Conservation (phyloP, 2,329 filamentous ascomycete genomes). For the Penicillium sumatraense region DNA sequence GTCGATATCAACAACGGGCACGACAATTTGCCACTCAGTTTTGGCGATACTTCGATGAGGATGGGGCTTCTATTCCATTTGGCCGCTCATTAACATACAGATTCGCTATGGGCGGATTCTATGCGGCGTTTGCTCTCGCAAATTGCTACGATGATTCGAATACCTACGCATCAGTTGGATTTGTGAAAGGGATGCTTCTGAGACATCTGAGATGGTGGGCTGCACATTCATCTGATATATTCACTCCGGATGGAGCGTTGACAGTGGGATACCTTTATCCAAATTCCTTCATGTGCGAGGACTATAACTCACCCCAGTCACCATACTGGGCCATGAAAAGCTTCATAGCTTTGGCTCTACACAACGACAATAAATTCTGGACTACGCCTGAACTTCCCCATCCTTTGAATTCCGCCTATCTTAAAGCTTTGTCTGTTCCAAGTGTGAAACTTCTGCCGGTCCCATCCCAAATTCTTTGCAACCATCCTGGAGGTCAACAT, state of each 20-base stretch:
- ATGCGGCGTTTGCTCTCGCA: conserved; percentile 47
- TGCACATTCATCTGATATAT: conserved; percentile 46
- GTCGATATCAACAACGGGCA: not conserved
- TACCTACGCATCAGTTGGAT: not conserved
- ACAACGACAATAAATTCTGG: conserved; percentile 52
- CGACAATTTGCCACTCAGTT: conserved; percentile 4
- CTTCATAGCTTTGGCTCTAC: conserved; percentile 48
- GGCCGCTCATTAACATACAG: conserved; percentile 58
- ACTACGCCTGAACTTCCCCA: conserved; percentile 35
- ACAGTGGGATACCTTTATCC: conserved; percentile 40
- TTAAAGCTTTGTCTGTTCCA: not conserved
- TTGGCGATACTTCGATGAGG: conserved; percentile 7
- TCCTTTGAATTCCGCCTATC: not conserved
- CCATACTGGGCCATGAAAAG: conserved; percentile 60
- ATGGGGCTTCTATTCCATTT: conserved; percentile 51
- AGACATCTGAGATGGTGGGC: conserved; percentile 59
- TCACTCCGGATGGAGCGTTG: conserved; percentile 54
- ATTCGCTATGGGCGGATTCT: conserved; percentile 57
- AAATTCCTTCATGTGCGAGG: conserved; percentile 61
- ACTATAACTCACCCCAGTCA: conserved; percentile 63
- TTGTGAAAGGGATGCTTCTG: conserved; percentile 54
- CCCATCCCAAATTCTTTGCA: conserved; percentile 52
- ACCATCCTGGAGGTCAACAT: conserved; percentile 35
- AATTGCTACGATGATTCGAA: conserved; percentile 7
- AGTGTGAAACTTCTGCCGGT: conserved; percentile 1